These are phyloP conservation scores for Sarocladium oryzae DNA, from an alignment of 2,329 filamentous ascomycete genomes.

Conservation along the genomic window DNA sequence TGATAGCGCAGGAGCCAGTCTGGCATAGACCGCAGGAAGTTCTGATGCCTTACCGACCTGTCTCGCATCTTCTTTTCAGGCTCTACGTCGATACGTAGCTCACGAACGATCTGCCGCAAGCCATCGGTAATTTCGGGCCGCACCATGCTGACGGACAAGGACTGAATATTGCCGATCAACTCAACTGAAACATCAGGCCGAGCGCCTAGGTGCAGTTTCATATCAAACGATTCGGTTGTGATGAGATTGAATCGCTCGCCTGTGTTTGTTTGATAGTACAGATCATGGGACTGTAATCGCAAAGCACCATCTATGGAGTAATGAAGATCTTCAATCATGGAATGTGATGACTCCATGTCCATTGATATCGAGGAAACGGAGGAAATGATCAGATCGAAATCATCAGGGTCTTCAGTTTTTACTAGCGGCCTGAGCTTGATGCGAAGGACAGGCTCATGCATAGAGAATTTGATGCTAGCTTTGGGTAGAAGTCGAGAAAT, in stretches of 20 bases:
- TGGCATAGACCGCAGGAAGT: slow-evolving; percentile 72
- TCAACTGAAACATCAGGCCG: slow-evolving; percentile 80
- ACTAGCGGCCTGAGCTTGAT: slow-evolving; percentile 80
- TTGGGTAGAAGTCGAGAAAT: slow-evolving; percentile 91
- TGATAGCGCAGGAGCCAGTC: slow-evolving; percentile 79
- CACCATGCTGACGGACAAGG: slow-evolving; percentile 82
- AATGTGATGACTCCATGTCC: slow-evolving; percentile 94
- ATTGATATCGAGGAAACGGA: slow-evolving; percentile 90
- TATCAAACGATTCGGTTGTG: slow-evolving; percentile 78
- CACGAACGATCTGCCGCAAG: slow-evolving; percentile 81
- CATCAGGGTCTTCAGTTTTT: slow-evolving; percentile 57
- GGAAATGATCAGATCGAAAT: slow-evolving; percentile 92
- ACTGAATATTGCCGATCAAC: slow-evolving; percentile 72
- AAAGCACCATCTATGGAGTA: slow-evolving; percentile 81
- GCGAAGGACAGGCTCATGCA: slow-evolving; percentile 91
- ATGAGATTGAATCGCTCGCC: slow-evolving; percentile 81
- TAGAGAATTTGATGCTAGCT: slow-evolving; percentile 87
- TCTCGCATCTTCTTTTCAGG: slow-evolving; percentile 46
- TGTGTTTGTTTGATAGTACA: slow-evolving; percentile 89
- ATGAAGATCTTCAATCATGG: slow-evolving; percentile 71
- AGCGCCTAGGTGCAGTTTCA: slow-evolving; percentile 79
- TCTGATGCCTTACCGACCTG: slow-evolving; percentile 48
- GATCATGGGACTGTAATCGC: slow-evolving; percentile 74
- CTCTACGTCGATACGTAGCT: slow-evolving; percentile 66
- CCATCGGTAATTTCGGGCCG: slow-evolving; percentile 90